A percentile compares a stretch with the other conserved stretches of the same genome.
Evolutionary conservation across 2,329 filamentous ascomycete genomes (phyloP).

Genomic region (Beauveria sp.): DNA sequence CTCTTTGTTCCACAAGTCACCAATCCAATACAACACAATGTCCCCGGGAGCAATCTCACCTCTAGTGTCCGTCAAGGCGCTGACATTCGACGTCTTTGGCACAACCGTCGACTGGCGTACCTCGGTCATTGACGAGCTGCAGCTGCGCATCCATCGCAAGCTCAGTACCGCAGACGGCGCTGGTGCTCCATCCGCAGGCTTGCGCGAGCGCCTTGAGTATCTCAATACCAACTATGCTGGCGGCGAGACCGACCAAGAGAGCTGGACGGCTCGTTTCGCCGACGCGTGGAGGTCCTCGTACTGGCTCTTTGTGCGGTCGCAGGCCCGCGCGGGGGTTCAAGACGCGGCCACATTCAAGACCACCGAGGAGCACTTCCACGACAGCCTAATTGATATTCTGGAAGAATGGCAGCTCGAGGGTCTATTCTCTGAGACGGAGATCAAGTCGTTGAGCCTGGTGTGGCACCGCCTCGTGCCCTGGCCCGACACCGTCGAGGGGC

Average conservation of each 20-base stretch:
- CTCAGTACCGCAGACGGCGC: conserved; percentile 36
- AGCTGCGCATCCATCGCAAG: conserved; percentile 39
- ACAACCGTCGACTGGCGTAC: conserved; percentile 74
- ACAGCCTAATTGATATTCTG: conserved; percentile 54
- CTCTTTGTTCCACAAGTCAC: not conserved
- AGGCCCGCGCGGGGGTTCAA: conserved; percentile 32
- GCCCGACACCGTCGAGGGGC: conserved; percentile 52
- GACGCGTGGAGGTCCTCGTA: conserved; percentile 65
- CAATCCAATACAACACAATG: conserved; percentile 15
- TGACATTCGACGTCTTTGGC: conserved; percentile 72
- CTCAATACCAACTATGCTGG: conserved; percentile 54
- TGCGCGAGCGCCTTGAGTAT: conserved; percentile 39
- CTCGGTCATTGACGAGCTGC: conserved; percentile 54
- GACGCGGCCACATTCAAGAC: conserved; percentile 50
- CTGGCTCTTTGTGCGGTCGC: conserved; percentile 46
- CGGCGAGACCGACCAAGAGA: not conserved
- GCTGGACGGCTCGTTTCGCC: conserved; percentile 39
- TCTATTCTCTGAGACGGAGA: conserved; percentile 55
- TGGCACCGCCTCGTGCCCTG: conserved; percentile 71
- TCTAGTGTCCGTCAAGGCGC: conserved; percentile 40
- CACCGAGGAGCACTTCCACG: conserved; percentile 64
- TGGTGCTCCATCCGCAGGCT: conserved; percentile 33
- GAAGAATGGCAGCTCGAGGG: conserved; percentile 44
- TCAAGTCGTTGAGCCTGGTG: conserved; percentile 54
- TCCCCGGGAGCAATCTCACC: conserved; percentile 20